These are phyloP conservation scores for Cyphellophora attinorum DNA, from an alignment of 2,329 filamentous ascomycete genomes.

Conservation along the genomic window DNA sequence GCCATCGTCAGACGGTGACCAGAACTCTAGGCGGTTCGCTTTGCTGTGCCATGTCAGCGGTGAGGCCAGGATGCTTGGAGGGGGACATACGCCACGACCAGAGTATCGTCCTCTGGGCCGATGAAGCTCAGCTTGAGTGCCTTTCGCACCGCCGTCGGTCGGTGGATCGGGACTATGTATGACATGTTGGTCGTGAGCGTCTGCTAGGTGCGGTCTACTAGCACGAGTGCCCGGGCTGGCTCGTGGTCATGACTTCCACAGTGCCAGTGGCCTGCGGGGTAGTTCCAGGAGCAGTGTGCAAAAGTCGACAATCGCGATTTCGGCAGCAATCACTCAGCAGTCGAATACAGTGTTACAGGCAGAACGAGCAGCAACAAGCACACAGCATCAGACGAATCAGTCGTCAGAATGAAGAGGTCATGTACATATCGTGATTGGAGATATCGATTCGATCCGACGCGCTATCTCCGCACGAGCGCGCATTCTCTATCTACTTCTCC, in stretches of 20 bases:
- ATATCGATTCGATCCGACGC: neutral
- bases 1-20: slow-evolving; percentile 56
- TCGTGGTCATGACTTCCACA: too few species aligned
- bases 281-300: too few species aligned
- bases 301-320: too few species aligned
- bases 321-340: too few species aligned
- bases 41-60: slow-evolving; percentile 46
- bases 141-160: slow-evolving; percentile 82
- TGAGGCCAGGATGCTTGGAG: slow-evolving; percentile 4
- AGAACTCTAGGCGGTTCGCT: slow-evolving; percentile 78
- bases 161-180: slow-evolving; percentile 88
- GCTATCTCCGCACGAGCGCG: neutral
- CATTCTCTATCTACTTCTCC: slow-evolving; percentile 11
- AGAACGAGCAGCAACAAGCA: too few species aligned
- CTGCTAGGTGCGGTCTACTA: too few species aligned
- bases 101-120: slow-evolving; percentile 62
- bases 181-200: slow-evolving; percentile 64
- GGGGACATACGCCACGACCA: slow-evolving; percentile 71
- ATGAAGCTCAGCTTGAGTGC: slow-evolving; percentile 74
- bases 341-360: too few species aligned
- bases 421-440: too few species aligned
- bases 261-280: too few species aligned
- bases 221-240: too few species aligned
- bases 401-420: neutral
- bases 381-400: too few species aligned